Percentiles rank a stretch among this genome's conserved stretches.
Evolutionary conservation across 768 basidiomycete species (phyloP).

Genomic region (Suillus tomentosus): DNA sequence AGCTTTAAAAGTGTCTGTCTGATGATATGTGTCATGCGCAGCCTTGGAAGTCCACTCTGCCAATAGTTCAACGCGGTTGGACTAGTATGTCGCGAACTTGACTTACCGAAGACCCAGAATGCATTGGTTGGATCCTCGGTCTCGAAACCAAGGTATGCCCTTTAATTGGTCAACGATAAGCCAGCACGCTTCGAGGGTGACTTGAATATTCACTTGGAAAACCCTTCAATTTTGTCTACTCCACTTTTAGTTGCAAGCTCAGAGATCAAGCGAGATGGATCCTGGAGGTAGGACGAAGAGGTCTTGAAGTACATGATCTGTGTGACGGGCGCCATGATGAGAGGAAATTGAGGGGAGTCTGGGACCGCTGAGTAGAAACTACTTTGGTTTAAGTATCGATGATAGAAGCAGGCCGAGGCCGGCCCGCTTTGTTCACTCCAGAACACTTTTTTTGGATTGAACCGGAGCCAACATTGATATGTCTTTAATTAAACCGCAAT

Average conservation of each 20-base stretch:
- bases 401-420: constrained; percentile 16
- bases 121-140: constrained; percentile 27
- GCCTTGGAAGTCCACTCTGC: constrained; percentile 31
- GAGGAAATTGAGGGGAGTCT: not conserved
- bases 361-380: not conserved
- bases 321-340: constrained; percentile 27
- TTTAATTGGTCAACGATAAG: constrained; percentile 17
- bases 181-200: not conserved
- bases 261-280: constrained; percentile 21
- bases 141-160: constrained; percentile 27
- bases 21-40: constrained; percentile 18
- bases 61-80: not conserved
- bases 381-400: not conserved
- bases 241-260: constrained; percentile 14
- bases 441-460: not conserved
- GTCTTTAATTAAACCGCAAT: not conserved
- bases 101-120: constrained; percentile 28
- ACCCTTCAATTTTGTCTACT: constrained; percentile 18
- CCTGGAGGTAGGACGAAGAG: constrained; percentile 20
- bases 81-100: constrained; percentile 15
- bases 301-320: constrained; percentile 30
- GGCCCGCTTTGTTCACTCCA: not conserved
- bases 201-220: constrained; percentile 20
- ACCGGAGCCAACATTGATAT: not conserved
- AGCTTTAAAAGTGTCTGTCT: constrained; percentile 14